Percentiles rank a stretch among this genome's conserved stretches.
Conservation (phyloP, 345 rosid species). For the Ceriops zippeliana region DNA sequence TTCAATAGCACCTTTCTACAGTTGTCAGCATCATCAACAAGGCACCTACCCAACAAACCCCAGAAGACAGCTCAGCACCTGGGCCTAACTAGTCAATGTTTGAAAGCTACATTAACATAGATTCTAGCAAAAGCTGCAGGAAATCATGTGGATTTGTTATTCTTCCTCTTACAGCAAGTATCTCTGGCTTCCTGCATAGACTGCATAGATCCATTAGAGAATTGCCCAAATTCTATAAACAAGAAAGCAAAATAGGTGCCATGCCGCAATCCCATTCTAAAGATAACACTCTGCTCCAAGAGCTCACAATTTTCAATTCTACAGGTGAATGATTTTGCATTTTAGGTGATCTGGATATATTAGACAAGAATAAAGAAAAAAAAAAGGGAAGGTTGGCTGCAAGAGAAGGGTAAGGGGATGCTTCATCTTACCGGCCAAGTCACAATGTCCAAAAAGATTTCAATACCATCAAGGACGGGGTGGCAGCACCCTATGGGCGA, state of each 20-base stretch:
- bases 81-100: constrained; percentile 13
- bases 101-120: constrained; percentile 13
- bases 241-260: not conserved
- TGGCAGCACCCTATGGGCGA: constrained; percentile 49
- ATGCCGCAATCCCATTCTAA: not conserved
- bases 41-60: not conserved
- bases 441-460: not conserved
- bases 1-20: not conserved
- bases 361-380: not conserved
- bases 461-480: constrained; percentile 31
- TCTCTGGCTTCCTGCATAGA: constrained; percentile 12
- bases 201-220: constrained; percentile 15
- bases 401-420: not conserved
- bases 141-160: not conserved
- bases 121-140: constrained; percentile 5
- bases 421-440: constrained; percentile 26
- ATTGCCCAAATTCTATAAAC: constrained; percentile 6
- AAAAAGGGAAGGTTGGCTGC: not conserved
- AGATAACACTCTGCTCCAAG: not conserved
- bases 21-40: not conserved
- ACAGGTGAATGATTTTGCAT: not conserved
- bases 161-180: constrained; percentile 1
- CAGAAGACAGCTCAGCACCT: constrained; percentile 2
- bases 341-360: not conserved
- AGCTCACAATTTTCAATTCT: not conserved